A percentile compares a stretch with the other conserved stretches of the same genome.
Evolutionary conservation across 1,139 yeast species (phyloP).

Genomic region (Schwanniomyces etchellsii): DNA sequence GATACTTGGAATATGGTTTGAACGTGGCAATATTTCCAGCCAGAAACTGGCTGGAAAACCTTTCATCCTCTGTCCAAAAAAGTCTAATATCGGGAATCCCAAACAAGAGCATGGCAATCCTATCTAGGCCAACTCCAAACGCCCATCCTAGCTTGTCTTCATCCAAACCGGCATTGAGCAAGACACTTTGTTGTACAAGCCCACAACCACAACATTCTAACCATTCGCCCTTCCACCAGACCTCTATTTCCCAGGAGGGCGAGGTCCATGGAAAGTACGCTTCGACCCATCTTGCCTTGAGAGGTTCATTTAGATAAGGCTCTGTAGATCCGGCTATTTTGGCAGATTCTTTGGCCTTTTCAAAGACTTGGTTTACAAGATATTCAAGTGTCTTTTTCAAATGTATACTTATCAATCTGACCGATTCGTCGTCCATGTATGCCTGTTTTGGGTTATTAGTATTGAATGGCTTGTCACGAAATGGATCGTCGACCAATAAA

Average conservation of each 20-base stretch:
- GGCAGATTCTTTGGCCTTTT: conserved; percentile 66
- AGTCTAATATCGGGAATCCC: conserved; percentile 93
- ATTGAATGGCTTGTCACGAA: conserved; percentile 39
- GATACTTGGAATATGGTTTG: conserved; percentile 86
- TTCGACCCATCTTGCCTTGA: conserved; percentile 90
- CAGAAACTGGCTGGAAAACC: conserved; percentile 70
- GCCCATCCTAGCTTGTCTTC: conserved; percentile 86
- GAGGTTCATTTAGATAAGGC: conserved; percentile 64
- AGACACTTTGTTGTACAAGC: conserved; percentile 72
- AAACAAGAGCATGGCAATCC: conserved; percentile 92
- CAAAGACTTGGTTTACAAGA: conserved; percentile 78
- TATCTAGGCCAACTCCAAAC: conserved; percentile 91
- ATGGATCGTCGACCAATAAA: conserved; percentile 74
- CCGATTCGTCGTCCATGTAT: conserved; percentile 65
- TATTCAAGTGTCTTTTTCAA: conserved; percentile 81
- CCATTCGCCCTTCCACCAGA: conserved; percentile 99
- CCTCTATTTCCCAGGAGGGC: conserved; percentile 98
- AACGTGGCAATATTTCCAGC: conserved; percentile 65
- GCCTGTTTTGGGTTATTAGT: conserved; percentile 73
- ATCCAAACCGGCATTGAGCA: conserved; percentile 63
- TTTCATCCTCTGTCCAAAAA: conserved; percentile 83
- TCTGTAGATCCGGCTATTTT: conserved; percentile 58
- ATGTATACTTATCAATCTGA: conserved; percentile 66
- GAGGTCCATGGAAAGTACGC: conserved; percentile 98
- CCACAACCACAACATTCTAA: conserved; percentile 97